phyloP scores from a whole-genome alignment of 176 grass and related monocot species.

The Leersia perrieri region DNA sequence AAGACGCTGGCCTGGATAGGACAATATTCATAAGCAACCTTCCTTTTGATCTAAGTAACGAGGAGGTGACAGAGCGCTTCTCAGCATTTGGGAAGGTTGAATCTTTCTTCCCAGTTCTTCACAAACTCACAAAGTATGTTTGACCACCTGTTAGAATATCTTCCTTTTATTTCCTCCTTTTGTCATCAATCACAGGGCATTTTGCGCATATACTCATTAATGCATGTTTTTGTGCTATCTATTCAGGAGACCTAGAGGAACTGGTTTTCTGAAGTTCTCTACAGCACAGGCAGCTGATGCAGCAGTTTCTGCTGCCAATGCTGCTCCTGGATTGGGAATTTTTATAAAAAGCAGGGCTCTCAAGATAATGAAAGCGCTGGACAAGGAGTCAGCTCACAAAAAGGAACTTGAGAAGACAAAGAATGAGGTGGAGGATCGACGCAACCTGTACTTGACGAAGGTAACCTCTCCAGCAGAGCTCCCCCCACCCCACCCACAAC shows the following conservation, averaged over 20 bases:
- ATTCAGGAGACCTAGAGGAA: conserved; percentile 81
- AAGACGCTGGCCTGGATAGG: conserved; percentile 59
- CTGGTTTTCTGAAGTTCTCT: conserved; percentile 80
- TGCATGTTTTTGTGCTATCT: conserved; percentile 1
- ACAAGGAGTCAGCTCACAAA: conserved; percentile 85
- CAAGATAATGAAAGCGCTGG: conserved; percentile 72
- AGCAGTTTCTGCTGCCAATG: conserved; percentile 69
- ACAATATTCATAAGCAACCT: conserved; percentile 97
- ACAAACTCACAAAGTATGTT: conserved; percentile 94
- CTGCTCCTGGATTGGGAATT: conserved; percentile 80
- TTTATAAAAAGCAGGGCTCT: conserved; percentile 74
- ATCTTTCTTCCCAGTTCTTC: conserved; percentile 84
- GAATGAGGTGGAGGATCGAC: conserved; percentile 73
- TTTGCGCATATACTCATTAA: conserved; percentile 14
- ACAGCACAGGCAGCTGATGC: conserved; percentile 63
- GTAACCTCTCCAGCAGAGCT: conserved; percentile 25
- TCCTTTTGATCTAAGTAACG: conserved; percentile 72
- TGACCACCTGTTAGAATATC: neutral
- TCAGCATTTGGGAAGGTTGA: conserved; percentile 81
- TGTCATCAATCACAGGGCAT: conserved; percentile 3
- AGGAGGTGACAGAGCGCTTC: conserved; percentile 78
- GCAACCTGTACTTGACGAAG: conserved; percentile 91
- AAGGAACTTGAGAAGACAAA: conserved; percentile 74
- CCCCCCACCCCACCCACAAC: too few species aligned
- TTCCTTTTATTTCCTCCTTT: neutral